These are phyloP conservation scores for Phlebiopsis gigantea DNA, from an alignment of 768 basidiomycete genomes.

Conservation along the genomic window DNA sequence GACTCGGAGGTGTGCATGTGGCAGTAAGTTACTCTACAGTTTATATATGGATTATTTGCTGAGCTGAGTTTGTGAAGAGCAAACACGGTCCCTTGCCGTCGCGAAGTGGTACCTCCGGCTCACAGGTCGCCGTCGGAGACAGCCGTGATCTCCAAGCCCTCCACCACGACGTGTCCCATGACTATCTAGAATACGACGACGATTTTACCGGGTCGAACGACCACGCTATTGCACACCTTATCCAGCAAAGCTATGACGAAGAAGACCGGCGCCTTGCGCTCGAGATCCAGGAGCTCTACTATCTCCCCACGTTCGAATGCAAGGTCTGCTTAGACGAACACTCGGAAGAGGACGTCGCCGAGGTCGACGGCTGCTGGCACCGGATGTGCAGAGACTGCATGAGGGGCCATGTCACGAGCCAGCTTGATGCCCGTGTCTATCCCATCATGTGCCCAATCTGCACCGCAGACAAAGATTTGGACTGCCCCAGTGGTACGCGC, in stretches of 20 bases:
- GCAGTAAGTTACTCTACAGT: no score
- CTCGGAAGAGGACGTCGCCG: conserved; percentile 36
- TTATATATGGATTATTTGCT: no score
- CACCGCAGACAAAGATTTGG: conserved; percentile 22
- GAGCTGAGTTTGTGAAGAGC: neutral
- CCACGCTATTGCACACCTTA: neutral
- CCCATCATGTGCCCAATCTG: conserved; percentile 64
- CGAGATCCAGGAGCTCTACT: neutral
- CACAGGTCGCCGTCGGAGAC: neutral
- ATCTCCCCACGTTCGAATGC: conserved; percentile 37
- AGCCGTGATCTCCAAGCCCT: neutral
- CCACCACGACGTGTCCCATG: neutral
- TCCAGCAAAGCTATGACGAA: neutral
- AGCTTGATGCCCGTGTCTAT: conserved; percentile 47
- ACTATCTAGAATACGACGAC: neutral
- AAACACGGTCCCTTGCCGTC: neutral
- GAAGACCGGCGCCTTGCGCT: neutral
- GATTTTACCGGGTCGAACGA: neutral
- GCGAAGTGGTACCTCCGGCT: neutral
- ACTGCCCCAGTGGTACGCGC: conserved; percentile 28
- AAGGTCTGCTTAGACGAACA: conserved; percentile 50
- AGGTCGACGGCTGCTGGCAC: conserved; percentile 43
- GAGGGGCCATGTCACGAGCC: conserved; percentile 34
- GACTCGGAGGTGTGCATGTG: no score
- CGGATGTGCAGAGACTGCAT: conserved; percentile 52